These are phyloP conservation scores for Phialocephala sp. DNA, from an alignment of 2,329 filamentous ascomycete species.

Conservation along the genomic window DNA sequence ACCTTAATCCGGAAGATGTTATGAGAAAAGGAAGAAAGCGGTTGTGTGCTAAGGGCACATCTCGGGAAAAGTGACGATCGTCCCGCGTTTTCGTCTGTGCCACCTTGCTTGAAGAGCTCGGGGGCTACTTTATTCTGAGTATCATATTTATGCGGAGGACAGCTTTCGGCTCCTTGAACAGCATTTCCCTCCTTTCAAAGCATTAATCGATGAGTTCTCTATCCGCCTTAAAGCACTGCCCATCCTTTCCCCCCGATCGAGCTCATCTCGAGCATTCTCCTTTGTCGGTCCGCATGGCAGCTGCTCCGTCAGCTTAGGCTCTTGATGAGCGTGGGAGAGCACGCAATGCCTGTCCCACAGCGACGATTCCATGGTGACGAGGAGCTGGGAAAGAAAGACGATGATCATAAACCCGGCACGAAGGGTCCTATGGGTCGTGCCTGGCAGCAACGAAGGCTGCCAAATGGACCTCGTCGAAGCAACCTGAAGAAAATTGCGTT, in stretches of 20 bases:
- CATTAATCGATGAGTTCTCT: conserved; percentile 5
- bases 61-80: neutral
- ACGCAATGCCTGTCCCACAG: conserved; percentile 47
- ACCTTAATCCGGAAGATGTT: neutral
- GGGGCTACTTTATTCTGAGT: conserved; percentile 3
- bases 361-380: conserved; percentile 58
- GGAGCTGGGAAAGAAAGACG: conserved; percentile 69
- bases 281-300: conserved; percentile 33
- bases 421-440: conserved; percentile 38
- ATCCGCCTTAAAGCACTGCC: neutral
- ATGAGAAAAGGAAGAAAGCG: neutral
- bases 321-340: conserved; percentile 35
- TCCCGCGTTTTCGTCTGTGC: neutral
- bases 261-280: conserved; percentile 18
- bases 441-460: conserved; percentile 46
- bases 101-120: neutral
- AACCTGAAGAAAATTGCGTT: conserved; percentile 58
- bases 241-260: neutral
- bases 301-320: conserved; percentile 28
- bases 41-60: neutral
- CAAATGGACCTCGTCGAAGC: conserved; percentile 59
- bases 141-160: conserved; percentile 12
- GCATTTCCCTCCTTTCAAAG: neutral
- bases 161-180: neutral
- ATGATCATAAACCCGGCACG: conserved; percentile 57